Base-by-base conservation (phyloP, 495 filamentous ascomycete species). In the Astrocystis sublimbata region DNA sequence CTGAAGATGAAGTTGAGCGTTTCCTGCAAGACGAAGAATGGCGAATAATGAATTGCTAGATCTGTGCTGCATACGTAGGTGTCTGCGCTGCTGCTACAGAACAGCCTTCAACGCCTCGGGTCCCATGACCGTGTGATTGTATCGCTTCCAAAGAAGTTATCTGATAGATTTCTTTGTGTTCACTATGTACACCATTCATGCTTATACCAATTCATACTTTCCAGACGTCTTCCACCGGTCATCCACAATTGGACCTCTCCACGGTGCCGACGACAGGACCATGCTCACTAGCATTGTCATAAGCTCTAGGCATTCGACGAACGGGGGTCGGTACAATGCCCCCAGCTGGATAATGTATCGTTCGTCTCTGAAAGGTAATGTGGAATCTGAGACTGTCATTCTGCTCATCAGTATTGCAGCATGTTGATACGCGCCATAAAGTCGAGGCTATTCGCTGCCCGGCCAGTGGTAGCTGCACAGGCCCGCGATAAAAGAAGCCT, bases 161-260 rank as follows among this genome's bases (percentile, higher is more conserved):
- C 68, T 65, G 73, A 76, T 78, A 78, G 76, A 77, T 79, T 72
- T 71, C 65, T 65, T 74, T 71, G 63, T 64, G 67, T 71, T 72
- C 65, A 67, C 63, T 65, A 66, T 78, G 72, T 78, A 77, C 68
- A 78, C n/a, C n/a, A n/a, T 75, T 67, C 76, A 75, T 76, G 76
- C 58, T 53, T 62, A 62, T 62, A 62, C 51, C 60, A 62, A 62
- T 62, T 54, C 50, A 62, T 31, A 41, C 51, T 33, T 56, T 47
- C 31, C 24, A 21, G 47, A 41, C 30, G 41, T 10, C 50, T 35
- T 26, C 21, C 19, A 30, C 58, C 12, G 57, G 36, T 33, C 61
- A 38, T 43, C n/a, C 26, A 35, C 9, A 41, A 35, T 30, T n/a
- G 24, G 38, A 38, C 19, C 46, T 36, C 19, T 30, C 19, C 6